phyloP scores from a whole-genome alignment of 2,329 filamentous ascomycete species.

The Penicillium sp. region DNA sequence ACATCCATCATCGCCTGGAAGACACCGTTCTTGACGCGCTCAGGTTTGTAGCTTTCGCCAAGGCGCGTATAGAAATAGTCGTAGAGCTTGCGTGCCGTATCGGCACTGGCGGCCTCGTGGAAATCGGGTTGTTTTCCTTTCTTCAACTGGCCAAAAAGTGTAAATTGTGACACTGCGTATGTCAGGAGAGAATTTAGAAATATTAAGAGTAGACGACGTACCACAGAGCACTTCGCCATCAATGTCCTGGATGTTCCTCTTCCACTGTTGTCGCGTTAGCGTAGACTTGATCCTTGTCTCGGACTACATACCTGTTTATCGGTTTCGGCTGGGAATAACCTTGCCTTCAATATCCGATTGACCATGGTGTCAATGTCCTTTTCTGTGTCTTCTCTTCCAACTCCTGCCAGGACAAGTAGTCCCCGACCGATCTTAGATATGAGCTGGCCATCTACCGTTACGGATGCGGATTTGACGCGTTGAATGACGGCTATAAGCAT shows the following conservation, averaged over 20 bases:
- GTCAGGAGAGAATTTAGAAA: slow-evolving; percentile 10
- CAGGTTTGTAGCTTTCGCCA: slow-evolving; percentile 69
- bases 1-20: slow-evolving; percentile 99
- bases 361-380: slow-evolving; percentile 87
- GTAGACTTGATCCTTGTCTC: neutral
- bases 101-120: slow-evolving; percentile 79
- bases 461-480: slow-evolving; percentile 90
- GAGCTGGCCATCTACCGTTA: slow-evolving; percentile 88
- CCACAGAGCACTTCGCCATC: slow-evolving; percentile 92
- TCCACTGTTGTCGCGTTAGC: slow-evolving; percentile 68
- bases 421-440: slow-evolving; percentile 91
- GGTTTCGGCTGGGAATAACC: slow-evolving; percentile 83
- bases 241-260: slow-evolving; percentile 84
- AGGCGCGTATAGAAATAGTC: slow-evolving; percentile 81
- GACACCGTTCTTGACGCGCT: slow-evolving; percentile 88
- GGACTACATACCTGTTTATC: slow-evolving; percentile 64
- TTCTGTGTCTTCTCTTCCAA: slow-evolving; percentile 86
- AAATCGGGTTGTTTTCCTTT: slow-evolving; percentile 97
- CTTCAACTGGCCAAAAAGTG: slow-evolving; percentile 87
- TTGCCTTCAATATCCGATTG: slow-evolving; percentile 84
- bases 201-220: slow-evolving; percentile 50
- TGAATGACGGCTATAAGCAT: slow-evolving; percentile 77
- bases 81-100: slow-evolving; percentile 81
- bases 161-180: slow-evolving; percentile 87
- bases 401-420: slow-evolving; percentile 86